A percentile compares a stretch with the other conserved stretches of the same genome.
Conservation (phyloP, 352 stramenopile species). For the Nothophytophthora sp. region DNA sequence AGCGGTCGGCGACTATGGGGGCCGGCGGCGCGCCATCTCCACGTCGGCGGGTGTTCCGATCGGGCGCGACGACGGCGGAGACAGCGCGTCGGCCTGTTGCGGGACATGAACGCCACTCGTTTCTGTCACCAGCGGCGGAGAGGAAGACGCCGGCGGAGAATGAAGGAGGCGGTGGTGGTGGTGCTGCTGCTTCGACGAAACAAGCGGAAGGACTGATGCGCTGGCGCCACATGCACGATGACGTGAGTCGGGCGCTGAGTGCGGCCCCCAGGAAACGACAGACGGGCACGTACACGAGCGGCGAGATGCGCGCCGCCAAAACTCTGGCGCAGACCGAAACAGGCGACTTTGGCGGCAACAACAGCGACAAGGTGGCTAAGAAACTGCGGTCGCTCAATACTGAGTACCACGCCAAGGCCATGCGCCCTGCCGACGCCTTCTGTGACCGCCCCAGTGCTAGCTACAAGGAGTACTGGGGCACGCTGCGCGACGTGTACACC, state of each 20-base stretch:
- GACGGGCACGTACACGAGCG: conserved; percentile 24
- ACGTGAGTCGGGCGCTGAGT: conserved; percentile 59
- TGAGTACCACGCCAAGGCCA: conserved; percentile 69
- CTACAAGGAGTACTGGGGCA: conserved; percentile 80
- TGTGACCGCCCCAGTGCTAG: conserved; percentile 50
- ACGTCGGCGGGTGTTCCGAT: conserved; percentile 16
- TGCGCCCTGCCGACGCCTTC: conserved; percentile 36
- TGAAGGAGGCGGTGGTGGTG: too few species aligned
- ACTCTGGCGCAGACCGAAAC: conserved; percentile 42
- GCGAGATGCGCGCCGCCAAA: conserved; percentile 31
- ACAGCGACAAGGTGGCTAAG: conserved; percentile 61
- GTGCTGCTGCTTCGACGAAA: too few species aligned
- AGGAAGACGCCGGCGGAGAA: too few species aligned
- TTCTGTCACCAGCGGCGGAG: background rate
- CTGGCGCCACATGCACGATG: conserved; percentile 75
- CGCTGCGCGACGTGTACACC: conserved; percentile 64
- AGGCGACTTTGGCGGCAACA: conserved; percentile 59
- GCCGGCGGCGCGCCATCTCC: conserved; percentile 1
- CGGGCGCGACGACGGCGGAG: conserved; percentile 14
- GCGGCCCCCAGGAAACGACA: conserved; percentile 27
- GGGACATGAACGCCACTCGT: conserved; percentile 13
- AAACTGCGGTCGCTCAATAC: conserved; percentile 74
- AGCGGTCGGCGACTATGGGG: conserved; percentile 10
- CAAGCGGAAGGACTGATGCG: conserved; percentile 41
- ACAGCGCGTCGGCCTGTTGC: conserved; percentile 11